Percentiles rank a stretch among this genome's conserved stretches.
These are phyloP conservation scores for Torrubiellomyces zombiae DNA, from an alignment of 2,329 filamentous ascomycete genomes.

Conservation along the genomic window DNA sequence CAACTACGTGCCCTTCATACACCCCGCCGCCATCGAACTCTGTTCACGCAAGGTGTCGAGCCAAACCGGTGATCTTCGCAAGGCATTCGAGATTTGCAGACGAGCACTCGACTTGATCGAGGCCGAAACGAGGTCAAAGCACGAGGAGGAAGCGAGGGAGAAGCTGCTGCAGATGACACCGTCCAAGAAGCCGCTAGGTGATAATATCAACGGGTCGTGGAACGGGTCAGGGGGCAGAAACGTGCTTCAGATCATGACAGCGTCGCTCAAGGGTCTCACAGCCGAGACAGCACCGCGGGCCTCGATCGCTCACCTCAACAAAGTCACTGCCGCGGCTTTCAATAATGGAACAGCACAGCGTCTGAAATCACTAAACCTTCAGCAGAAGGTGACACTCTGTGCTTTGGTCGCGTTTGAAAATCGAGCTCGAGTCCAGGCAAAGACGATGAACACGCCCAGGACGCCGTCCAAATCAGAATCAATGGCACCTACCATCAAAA, in stretches of 20 bases:
- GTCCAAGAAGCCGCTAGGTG: conserved; percentile 60
- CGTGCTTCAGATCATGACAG: conserved; percentile 29
- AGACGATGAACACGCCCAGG: conserved; percentile 19
- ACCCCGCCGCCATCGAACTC: conserved; percentile 83
- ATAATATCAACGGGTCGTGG: conserved; percentile 55
- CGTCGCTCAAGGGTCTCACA: conserved; percentile 46
- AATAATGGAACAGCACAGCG: conserved; percentile 76
- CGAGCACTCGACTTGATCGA: conserved; percentile 82
- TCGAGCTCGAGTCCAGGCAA: conserved; percentile 37
- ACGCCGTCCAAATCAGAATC: conserved; percentile 47
- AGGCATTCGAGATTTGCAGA: conserved; percentile 87
- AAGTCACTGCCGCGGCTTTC: conserved; percentile 77
- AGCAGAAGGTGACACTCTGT: conserved; percentile 91
- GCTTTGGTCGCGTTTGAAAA: conserved; percentile 77
- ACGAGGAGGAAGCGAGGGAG: conserved; percentile 45
- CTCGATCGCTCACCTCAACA: conserved; percentile 79
- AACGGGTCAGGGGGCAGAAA: conserved; percentile 18
- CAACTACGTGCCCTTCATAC: conserved; percentile 68
- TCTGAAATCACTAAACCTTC: conserved; percentile 75
- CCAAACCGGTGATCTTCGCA: conserved; percentile 85
- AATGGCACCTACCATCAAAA: conserved; percentile 63
- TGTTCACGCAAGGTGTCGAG: conserved; percentile 89
- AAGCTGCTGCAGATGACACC: conserved; percentile 44
- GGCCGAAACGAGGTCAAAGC: conserved; percentile 59
- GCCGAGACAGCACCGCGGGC: conserved; percentile 71